phyloP scores from a whole-genome alignment of 2,329 filamentous ascomycete species.

The Meredithiella fracta region DNA sequence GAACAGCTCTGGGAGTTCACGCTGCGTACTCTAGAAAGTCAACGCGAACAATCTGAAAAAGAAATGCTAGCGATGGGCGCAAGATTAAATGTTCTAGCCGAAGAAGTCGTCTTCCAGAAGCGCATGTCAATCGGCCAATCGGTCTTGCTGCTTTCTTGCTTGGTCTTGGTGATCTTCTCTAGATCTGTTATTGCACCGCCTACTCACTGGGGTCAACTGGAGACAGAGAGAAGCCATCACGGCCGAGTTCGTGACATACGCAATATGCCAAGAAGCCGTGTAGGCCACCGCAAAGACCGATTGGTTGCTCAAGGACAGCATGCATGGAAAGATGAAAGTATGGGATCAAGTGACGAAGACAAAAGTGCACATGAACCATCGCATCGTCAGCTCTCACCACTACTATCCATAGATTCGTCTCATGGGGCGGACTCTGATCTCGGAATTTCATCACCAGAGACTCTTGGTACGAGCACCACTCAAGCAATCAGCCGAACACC shows the following conservation, averaged over 20 bases:
- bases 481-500: not conserved
- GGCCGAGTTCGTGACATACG: not conserved
- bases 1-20: constrained; percentile 96
- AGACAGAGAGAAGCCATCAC: not conserved
- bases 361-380: not conserved
- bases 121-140: constrained; percentile 88
- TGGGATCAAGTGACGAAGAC: not conserved
- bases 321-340: not conserved
- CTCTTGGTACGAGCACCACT: not conserved
- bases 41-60: constrained; percentile 66
- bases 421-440: not conserved
- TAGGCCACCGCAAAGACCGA: not conserved
- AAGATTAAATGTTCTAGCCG: constrained; percentile 75
- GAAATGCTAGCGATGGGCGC: constrained; percentile 70
- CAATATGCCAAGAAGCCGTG: not conserved
- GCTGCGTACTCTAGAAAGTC: constrained; percentile 75
- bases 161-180: constrained; percentile 74
- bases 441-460: not conserved
- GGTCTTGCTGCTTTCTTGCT: constrained; percentile 68
- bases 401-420: not conserved
- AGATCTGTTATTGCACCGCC: constrained; percentile 19
- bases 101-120: constrained; percentile 76
- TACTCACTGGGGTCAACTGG: not conserved
- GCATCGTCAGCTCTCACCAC: constrained; percentile 3
- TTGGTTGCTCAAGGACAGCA: not conserved